Conservation (phyloP, 2,329 filamentous ascomycete genomes). For the Fusarium domesticum region DNA sequence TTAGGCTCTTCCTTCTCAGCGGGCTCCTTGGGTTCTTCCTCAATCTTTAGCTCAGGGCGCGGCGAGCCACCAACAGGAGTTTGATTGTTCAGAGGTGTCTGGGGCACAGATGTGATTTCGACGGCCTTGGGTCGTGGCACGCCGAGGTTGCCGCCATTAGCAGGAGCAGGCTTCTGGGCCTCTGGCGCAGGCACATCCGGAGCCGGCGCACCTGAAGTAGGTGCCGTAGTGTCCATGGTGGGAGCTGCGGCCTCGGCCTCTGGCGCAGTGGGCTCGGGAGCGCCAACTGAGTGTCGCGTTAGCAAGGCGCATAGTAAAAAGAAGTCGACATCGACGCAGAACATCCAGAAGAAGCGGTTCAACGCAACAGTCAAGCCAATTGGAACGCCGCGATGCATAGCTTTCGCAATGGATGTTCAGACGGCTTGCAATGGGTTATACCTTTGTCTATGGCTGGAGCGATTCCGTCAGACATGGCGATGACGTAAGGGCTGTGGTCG, state of each 20-base stretch:
- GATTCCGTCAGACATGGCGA: slow-evolving; percentile 36
- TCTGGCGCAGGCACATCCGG: slow-evolving; percentile 6
- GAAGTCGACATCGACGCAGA: background rate
- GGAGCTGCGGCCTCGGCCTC: slow-evolving; percentile 30
- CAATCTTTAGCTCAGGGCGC: slow-evolving; percentile 35
- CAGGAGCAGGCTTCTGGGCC: slow-evolving; percentile 15
- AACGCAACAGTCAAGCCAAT: slow-evolving; percentile 16
- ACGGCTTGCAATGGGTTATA: slow-evolving; percentile 24
- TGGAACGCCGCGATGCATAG: slow-evolving; percentile 2
- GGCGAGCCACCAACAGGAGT: slow-evolving; percentile 38
- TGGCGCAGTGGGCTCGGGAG: slow-evolving; percentile 28
- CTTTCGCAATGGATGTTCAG: slow-evolving; percentile 8
- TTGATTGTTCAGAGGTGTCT: slow-evolving; percentile 36
- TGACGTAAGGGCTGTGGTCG: slow-evolving; percentile 32
- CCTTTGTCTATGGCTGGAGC: slow-evolving; percentile 38
- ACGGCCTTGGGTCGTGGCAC: slow-evolving; percentile 33
- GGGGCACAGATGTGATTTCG: slow-evolving; percentile 35
- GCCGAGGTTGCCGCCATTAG: slow-evolving; percentile 16
- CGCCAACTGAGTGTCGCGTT: slow-evolving; percentile 27
- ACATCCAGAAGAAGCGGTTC: background rate
- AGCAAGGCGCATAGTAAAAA: slow-evolving; percentile 11
- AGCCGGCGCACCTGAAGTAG: slow-evolving; percentile 20
- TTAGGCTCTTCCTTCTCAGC: slow-evolving; percentile 26
- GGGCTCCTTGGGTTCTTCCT: slow-evolving; percentile 30
- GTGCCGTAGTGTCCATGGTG: slow-evolving; percentile 25